phyloP scores from a whole-genome alignment of 192 early-diverging fungal species.

The Coemansia sp. region DNA sequence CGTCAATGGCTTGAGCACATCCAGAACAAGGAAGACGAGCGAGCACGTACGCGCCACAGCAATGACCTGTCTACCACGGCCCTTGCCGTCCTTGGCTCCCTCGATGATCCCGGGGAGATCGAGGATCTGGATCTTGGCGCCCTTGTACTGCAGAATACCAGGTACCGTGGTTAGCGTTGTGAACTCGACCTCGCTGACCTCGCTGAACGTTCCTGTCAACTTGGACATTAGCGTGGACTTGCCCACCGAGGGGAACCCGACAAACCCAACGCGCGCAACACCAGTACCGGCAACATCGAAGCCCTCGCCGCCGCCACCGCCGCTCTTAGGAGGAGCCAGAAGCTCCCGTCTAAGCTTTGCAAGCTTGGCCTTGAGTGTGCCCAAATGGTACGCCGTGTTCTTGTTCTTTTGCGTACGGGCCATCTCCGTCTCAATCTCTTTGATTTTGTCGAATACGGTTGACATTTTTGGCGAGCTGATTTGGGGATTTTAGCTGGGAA shows the following conservation, averaged over 20 bases:
- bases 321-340: slow-evolving; percentile 78
- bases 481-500: not conserved
- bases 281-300: slow-evolving; percentile 99
- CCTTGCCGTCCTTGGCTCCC: slow-evolving; percentile 99
- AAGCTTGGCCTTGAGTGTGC: slow-evolving; percentile 93
- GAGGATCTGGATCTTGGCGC: slow-evolving; percentile 98
- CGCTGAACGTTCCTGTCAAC: slow-evolving; percentile 94
- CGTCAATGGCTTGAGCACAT: slow-evolving; percentile 95
- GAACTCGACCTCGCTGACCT: slow-evolving; percentile 97
- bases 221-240: slow-evolving; percentile 98
- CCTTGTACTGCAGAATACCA: slow-evolving; percentile 95
- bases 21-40: slow-evolving; percentile 94
- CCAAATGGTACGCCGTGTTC: slow-evolving; percentile 94
- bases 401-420: slow-evolving; percentile 94
- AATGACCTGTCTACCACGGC: slow-evolving; percentile 95
- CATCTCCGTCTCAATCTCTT: slow-evolving; percentile 82
- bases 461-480: slow-evolving; percentile 41
- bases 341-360: slow-evolving; percentile 96
- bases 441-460: slow-evolving; percentile 61
- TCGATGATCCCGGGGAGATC: slow-evolving; percentile 98
- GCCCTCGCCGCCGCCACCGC: slow-evolving; percentile 88
- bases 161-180: slow-evolving; percentile 99
- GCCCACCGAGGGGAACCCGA: slow-evolving; percentile 97
- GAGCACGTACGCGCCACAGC: slow-evolving; percentile 97
- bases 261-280: slow-evolving; percentile 97